Percentiles rank a stretch among this genome's conserved stretches.
These are phyloP conservation scores for Whalleya microplaca DNA, from an alignment of 2,329 filamentous ascomycete species.

Conservation along the genomic window DNA sequence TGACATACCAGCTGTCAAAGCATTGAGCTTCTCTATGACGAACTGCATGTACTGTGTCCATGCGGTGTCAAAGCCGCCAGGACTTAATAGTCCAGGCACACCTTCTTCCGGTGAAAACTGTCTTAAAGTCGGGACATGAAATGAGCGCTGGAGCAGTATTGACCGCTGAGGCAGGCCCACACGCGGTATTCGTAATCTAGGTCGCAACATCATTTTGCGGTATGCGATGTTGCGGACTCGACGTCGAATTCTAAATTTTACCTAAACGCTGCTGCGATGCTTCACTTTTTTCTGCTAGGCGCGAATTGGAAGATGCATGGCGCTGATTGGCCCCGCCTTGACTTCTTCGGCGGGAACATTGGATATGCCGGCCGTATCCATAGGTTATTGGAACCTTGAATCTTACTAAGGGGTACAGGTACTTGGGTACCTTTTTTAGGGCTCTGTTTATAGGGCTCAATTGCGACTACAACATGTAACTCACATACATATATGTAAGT, in stretches of 20 bases:
- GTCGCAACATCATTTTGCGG: constrained; percentile 53
- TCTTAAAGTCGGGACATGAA: constrained; percentile 54
- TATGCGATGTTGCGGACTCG: constrained; percentile 20
- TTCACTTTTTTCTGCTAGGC: constrained; percentile 31
- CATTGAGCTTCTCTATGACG: constrained; percentile 77
- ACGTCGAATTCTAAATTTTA: not conserved
- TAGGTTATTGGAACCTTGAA: too few species aligned
- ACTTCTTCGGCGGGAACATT: constrained; percentile 28
- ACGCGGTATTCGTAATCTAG: constrained; percentile 57
- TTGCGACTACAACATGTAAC: too few species aligned
- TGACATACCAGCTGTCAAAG: constrained; percentile 68
- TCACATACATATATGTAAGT: too few species aligned
- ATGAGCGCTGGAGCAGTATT: constrained; percentile 41
- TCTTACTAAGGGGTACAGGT: too few species aligned
- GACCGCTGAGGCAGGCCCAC: constrained; percentile 42
- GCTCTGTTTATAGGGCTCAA: too few species aligned
- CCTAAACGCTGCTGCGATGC: constrained; percentile 7
- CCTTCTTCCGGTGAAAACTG: constrained; percentile 46
- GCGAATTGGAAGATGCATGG: constrained; percentile 9
- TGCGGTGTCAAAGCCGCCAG: constrained; percentile 71
- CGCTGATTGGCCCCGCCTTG: constrained; percentile 27
- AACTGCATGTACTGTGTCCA: constrained; percentile 83
- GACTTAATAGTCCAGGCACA: constrained; percentile 72
- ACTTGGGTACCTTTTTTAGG: too few species aligned
- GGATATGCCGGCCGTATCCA: constrained; percentile 25